phyloP scores from a whole-genome alignment of 805 yeast genomes.

The Saturnispora sekii region DNA sequence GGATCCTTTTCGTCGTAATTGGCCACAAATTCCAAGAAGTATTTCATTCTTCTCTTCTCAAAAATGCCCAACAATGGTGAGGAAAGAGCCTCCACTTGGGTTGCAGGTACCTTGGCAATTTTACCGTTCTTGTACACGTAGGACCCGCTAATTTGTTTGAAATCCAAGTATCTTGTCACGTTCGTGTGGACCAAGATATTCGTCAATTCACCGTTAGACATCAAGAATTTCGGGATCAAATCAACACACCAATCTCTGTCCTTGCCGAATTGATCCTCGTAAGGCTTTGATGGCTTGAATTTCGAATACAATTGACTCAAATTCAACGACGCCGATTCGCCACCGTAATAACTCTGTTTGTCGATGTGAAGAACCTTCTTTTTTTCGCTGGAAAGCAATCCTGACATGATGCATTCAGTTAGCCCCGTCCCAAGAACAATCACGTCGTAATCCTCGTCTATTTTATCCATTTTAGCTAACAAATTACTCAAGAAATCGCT shows the following conservation, averaged over 20 bases:
- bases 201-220: constrained; percentile 97
- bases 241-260: constrained; percentile 98
- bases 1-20: constrained; percentile 69
- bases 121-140: constrained; percentile 85
- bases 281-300: constrained; percentile 74
- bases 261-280: constrained; percentile 68
- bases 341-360: constrained; percentile 94
- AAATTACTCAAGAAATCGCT: too few relatives aligned
- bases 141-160: constrained; percentile 93
- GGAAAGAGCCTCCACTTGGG: constrained; percentile 80
- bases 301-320: constrained; percentile 65
- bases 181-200: constrained; percentile 92
- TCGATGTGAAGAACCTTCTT: constrained; percentile 95
- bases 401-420: constrained; percentile 93
- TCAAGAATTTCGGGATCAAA: constrained; percentile 88
- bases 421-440: constrained; percentile 92
- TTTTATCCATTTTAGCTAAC: constrained; percentile 19
- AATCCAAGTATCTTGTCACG: constrained; percentile 91
- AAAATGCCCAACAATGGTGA: constrained; percentile 93
- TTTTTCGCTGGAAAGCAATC: constrained; percentile 92
- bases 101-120: constrained; percentile 92
- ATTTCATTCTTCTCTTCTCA: constrained; percentile 92
- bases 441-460: constrained; percentile 97
- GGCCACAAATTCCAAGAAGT: constrained; percentile 80
- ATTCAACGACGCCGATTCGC: constrained; percentile 78